Evolutionary conservation across 2,329 filamentous ascomycete species (phyloP), one percentile per base, ranked within the genome.

Genomic region (Fusarium drepaniforme): DNA sequence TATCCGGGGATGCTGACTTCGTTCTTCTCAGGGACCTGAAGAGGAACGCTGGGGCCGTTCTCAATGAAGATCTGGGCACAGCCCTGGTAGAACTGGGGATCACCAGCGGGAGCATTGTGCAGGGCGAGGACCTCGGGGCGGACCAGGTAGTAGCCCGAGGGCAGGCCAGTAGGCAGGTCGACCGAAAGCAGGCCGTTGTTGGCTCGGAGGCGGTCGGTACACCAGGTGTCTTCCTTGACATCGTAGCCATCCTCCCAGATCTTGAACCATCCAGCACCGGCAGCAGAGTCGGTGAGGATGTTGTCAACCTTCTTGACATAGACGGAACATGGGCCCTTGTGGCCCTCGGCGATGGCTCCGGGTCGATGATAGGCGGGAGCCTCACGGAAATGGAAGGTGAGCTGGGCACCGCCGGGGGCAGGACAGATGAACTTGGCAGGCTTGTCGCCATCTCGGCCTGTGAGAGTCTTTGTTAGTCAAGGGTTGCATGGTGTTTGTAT

Each of bases 231-330:
- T 2, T 85, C 85, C 7, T 80, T 75, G 7, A 83, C 80, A 76
- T 93, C 87, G 82, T 93, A 94, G 56, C 91, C 92, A 62, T 92
- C 88, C 68, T 93, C 89, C 86, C 88, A 94, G 80, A 95, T 89
- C 87, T 95, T 95, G 87, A 95, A 93, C 93, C 93, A 96, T 44
- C 93, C 93, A 61, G 86, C 84, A 6, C 93, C 93, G 28, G 87
- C 84, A 60, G 90, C 90, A 15, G 88, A 81, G 73, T 86, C 84
- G 25, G 80, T 80, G 15, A 83, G 83, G 68, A 91, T 90, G 67
- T 90, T 86, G 73, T 85, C 82, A 2, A 94, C 89, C 78, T 90
- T 90, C 85, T 95, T 95, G 84, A 94, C 85, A 82, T 95, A 95
- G 28, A 95, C 89, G 33, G 92, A 89, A 78, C 93, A 94, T 59